Conservation (phyloP, 23 red algal species). For the Gracilaria gracilis region DNA sequence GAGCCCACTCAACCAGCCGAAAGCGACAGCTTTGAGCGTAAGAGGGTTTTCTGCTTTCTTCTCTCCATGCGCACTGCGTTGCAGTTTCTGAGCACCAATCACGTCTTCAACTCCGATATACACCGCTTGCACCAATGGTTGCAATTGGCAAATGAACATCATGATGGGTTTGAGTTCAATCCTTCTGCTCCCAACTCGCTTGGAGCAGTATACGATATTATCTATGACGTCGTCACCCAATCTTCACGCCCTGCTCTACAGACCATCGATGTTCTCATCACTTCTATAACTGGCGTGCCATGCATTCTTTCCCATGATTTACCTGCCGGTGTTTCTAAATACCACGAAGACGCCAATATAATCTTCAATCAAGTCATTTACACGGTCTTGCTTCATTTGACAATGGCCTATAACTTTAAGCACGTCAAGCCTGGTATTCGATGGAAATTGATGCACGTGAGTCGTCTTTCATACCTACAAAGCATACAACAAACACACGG, state of each 20-base stretch:
- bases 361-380: neutral
- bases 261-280: neutral
- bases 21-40: neutral
- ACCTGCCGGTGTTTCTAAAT: neutral
- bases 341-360: neutral
- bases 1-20: neutral
- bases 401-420: neutral
- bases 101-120: neutral
- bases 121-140: neutral
- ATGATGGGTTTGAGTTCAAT: neutral
- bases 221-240: neutral
- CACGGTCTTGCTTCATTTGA: neutral
- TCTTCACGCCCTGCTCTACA: neutral
- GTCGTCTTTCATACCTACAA: conserved; percentile 1
- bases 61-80: neutral
- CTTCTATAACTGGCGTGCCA: neutral
- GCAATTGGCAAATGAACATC: neutral
- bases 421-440: neutral
- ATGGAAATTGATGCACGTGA: neutral
- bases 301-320: neutral
- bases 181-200: neutral
- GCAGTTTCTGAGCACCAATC: neutral
- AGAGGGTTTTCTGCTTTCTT: neutral
- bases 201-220: conserved; percentile 1
- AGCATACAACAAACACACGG: neutral